Base-by-base conservation (phyloP, 768 basidiomycete genomes). In the Gelatoporia subvermispora region DNA sequence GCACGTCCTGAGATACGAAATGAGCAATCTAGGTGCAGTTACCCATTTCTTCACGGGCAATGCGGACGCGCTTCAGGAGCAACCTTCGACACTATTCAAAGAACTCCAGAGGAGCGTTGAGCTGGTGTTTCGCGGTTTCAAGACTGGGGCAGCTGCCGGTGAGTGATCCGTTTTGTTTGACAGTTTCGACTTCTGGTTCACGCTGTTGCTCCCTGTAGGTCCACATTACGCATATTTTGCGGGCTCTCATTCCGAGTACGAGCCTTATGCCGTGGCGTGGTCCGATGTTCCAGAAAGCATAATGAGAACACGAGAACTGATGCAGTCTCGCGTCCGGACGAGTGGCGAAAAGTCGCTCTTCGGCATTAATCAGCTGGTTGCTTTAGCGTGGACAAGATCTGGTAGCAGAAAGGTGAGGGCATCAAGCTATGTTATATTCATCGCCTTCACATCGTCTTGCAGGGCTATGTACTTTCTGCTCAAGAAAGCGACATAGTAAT, bases 41-140 rank as follows among this genome's bases (percentile, higher is more conserved):
- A 46, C 48, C 16, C 55, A 56, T 31, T 8, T 56, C 8, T 56
- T 50, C 48, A 56, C 55, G 18, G 42, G 55, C 22, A 56, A 56
- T 22, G 40, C 37, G 3, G 16, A 31, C 11, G 41, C 34, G 31
- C 22, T 43, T 8, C 55, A 52, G 42, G 18, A 20, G 11, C 45
- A 47, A 15, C 48, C 55, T 2, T 22, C 46, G 4, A 8, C 22
- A 13, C 51, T 56, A 1, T 52, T 56, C 35, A 20, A 5, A 3
- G 48, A 35, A 2, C 28, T 56, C n/a, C 55, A 56, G 25, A 35
- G 25, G 16, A 50, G 47, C 9, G 42, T 49, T 18, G 48, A 56
- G 45, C 18, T 56, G 2, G 28, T 44, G 34, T 15, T 24, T 1
- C 21, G n/a, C 15, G 34, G 34, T 25, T 8, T 25, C 17, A 42